Conservation (phyloP, 495 filamentous ascomycete species). For the Parachaetomium inaequale region DNA sequence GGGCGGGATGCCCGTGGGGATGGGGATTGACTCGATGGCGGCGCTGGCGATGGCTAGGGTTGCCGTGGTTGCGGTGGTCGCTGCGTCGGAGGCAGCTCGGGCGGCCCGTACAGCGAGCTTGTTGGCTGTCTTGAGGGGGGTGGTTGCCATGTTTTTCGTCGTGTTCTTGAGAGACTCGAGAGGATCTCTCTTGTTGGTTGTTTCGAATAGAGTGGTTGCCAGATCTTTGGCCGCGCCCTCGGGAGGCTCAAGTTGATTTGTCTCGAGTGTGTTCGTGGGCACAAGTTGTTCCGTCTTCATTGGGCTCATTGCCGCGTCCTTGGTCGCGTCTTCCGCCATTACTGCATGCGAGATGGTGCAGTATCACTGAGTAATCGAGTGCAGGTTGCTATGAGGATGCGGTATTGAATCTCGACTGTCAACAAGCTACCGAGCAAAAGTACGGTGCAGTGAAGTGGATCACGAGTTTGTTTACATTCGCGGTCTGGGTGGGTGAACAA, state of each 20-base stretch:
- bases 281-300: neutral
- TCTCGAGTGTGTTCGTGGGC: neutral
- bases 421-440: too few species aligned
- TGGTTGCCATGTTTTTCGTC: too few species aligned
- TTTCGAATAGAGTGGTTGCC: too few species aligned
- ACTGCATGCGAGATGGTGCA: too few species aligned
- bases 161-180: neutral
- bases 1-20: neutral
- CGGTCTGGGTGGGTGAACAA: too few species aligned
- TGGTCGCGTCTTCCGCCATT: neutral
- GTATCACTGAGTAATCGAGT: too few species aligned
- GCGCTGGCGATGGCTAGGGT: neutral
- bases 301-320: too few species aligned
- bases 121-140: neutral
- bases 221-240: neutral
- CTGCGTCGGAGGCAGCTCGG: neutral
- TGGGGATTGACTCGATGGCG: neutral
- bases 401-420: too few species aligned
- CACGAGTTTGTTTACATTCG: too few species aligned
- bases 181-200: neutral
- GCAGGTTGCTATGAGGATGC: too few species aligned
- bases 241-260: neutral
- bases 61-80: neutral
- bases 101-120: neutral
- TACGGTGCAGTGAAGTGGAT: too few species aligned